These are phyloP conservation scores for Mucor sp. DNA, from an alignment of 371 early-diverging fungal species.

Conservation along the genomic window DNA sequence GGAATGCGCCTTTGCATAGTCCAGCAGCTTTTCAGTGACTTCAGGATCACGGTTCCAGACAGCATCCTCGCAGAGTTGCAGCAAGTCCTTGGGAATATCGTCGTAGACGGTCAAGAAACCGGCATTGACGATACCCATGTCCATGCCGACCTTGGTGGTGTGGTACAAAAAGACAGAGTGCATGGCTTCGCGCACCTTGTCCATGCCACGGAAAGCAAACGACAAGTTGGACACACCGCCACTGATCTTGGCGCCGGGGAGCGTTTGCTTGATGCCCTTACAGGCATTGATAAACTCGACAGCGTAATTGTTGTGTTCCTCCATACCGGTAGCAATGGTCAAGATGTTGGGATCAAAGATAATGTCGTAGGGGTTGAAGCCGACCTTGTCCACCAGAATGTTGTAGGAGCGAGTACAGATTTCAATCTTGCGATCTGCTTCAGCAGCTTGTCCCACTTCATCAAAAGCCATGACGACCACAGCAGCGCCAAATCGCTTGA, in stretches of 20 bases:
- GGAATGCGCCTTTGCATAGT: conserved; percentile 83
- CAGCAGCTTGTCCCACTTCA: conserved; percentile 91
- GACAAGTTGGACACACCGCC: conserved; percentile 96
- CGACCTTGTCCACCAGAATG: conserved; percentile 81
- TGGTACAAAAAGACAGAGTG: conserved; percentile 94
- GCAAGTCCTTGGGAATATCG: conserved; percentile 90
- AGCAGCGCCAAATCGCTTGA: conserved; percentile 92
- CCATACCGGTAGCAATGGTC: conserved; percentile 94
- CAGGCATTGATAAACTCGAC: conserved; percentile 90
- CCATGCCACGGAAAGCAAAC: conserved; percentile 95
- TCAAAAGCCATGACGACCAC: conserved; percentile 98
- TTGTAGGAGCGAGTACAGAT: conserved; percentile 91
- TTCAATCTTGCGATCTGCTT: conserved; percentile 79
- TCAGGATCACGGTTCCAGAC: conserved; percentile 89
- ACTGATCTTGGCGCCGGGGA: conserved; percentile 88
- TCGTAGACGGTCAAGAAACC: conserved; percentile 93
- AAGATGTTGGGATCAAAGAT: conserved; percentile 96
- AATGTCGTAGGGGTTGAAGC: conserved; percentile 90
- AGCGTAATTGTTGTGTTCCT: conserved; percentile 94
- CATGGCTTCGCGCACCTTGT: conserved; percentile 90
- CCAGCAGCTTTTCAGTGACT: conserved; percentile 88
- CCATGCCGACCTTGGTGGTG: conserved; percentile 89
- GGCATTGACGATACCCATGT: conserved; percentile 97
- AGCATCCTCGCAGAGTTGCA: conserved; percentile 90
- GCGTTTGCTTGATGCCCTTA: conserved; percentile 70